Evolutionary conservation across 768 basidiomycete genomes (phyloP).

Genomic region (Tephrocybe sp.): DNA sequence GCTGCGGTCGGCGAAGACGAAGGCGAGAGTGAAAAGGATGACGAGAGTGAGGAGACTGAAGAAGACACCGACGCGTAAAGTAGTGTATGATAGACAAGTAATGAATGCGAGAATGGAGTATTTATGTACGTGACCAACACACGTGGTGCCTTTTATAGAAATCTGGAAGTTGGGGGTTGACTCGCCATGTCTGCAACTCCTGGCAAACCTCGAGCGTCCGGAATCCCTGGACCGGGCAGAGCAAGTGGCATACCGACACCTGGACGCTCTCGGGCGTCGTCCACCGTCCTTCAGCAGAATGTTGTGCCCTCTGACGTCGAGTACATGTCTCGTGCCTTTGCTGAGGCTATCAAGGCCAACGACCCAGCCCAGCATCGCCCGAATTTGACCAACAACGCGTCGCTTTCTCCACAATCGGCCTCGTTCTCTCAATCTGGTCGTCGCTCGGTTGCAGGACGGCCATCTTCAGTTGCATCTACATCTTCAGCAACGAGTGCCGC

Average conservation of each 20-base stretch:
- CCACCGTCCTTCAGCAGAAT: constrained; percentile 42
- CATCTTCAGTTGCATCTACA: constrained; percentile 63
- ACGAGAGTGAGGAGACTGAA: background rate
- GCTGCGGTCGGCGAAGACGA: constrained; percentile 13
- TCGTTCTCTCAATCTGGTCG: constrained; percentile 52
- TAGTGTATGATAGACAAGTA: too few relatives aligned
- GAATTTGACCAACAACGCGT: constrained; percentile 39
- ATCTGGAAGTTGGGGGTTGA: constrained; percentile 5
- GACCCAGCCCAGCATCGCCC: constrained; percentile 69
- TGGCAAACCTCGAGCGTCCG: constrained; percentile 42
- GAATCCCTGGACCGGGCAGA: constrained; percentile 40
- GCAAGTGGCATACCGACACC: constrained; percentile 65
- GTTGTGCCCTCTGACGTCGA: constrained; percentile 38
- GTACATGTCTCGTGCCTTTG: constrained; percentile 70
- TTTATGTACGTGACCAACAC: constrained; percentile 5
- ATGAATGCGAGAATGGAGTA: too few relatives aligned
- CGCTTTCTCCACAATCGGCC: constrained; percentile 48
- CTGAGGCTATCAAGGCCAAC: constrained; percentile 78
- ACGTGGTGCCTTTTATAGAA: constrained; percentile 13
- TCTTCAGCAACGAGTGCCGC: constrained; percentile 38
- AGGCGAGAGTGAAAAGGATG: background rate
- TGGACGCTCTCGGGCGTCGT: constrained; percentile 68
- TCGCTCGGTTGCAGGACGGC: constrained; percentile 41
- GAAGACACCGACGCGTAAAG: constrained; percentile 11
- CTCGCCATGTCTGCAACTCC: constrained; percentile 29